phyloP scores from a whole-genome alignment of 2,329 filamentous ascomycete species.

The Teratosphaeria zuluensis region DNA sequence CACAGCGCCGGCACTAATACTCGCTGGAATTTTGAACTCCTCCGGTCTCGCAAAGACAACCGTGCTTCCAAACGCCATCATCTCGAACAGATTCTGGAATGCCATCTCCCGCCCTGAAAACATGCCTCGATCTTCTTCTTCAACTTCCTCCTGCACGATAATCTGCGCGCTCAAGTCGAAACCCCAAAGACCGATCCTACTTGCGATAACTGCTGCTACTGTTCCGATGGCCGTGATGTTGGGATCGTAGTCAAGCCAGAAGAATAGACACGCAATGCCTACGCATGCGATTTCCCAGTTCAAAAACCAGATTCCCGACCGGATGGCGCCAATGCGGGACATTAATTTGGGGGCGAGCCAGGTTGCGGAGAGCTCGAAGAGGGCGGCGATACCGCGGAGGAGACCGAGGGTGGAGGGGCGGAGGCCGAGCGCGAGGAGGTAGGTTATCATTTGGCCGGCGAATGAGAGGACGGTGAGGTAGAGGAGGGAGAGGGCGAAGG shows the following conservation, averaged over 20 bases:
- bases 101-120: conserved; percentile 62
- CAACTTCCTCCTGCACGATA: conserved; percentile 36
- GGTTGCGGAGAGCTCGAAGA: conserved; percentile 52
- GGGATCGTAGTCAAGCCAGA: conserved; percentile 18
- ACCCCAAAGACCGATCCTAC: conserved; percentile 38
- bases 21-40: conserved; percentile 53
- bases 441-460: conserved; percentile 55
- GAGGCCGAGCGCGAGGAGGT: conserved; percentile 47
- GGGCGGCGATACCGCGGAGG: conserved; percentile 43
- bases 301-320: conserved; percentile 62
- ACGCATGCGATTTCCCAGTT: conserved; percentile 56
- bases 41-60: conserved; percentile 53
- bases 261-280: conserved; percentile 29
- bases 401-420: conserved; percentile 44
- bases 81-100: conserved; percentile 60
- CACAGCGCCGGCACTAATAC: conserved; percentile 49
- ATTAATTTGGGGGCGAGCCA: conserved; percentile 50
- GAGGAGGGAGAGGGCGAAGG: conserved; percentile 49
- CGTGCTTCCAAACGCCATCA: conserved; percentile 56
- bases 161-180: conserved; percentile 40
- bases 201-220: conserved; percentile 31
- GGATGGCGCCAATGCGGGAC: conserved; percentile 39
- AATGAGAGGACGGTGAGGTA: conserved; percentile 55
- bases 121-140: conserved; percentile 42
- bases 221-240: conserved; percentile 18